Evolutionary conservation across 225 moss, liverwort and hornwort species (phyloP).

Genomic region (Thuidium tamariscinum): DNA sequence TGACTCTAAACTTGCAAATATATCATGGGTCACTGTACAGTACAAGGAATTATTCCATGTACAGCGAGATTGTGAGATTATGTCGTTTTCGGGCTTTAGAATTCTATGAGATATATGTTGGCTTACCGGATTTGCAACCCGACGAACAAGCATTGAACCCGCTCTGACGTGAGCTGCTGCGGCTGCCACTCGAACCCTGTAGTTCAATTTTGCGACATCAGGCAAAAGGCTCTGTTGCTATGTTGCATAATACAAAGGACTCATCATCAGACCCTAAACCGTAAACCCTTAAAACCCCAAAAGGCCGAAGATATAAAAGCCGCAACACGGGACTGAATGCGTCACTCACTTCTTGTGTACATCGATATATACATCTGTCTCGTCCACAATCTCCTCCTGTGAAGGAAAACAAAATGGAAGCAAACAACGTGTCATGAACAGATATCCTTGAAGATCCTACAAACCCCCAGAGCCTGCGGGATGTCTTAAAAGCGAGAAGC

Average conservation of each 20-base stretch:
- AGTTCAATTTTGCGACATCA: neutral
- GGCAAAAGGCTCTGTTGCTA: neutral
- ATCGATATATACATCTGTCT: slow-evolving; percentile 85
- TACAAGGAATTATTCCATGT: neutral
- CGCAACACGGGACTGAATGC: neutral
- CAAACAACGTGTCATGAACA: neutral
- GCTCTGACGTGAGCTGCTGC: slow-evolving; percentile 14
- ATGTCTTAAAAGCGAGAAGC: neutral
- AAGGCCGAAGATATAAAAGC: neutral
- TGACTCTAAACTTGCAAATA: neutral
- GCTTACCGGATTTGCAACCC: slow-evolving; percentile 30
- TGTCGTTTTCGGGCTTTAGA: neutral
- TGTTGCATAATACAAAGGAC: neutral
- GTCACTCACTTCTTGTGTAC: slow-evolving; percentile 76
- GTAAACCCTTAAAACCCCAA: neutral
- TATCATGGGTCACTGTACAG: neutral
- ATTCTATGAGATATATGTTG: neutral
- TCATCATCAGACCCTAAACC: neutral
- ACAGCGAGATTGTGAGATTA: neutral
- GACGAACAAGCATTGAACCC: slow-evolving; percentile 22
- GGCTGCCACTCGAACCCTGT: slow-evolving; percentile 34
- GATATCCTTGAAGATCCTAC: neutral
- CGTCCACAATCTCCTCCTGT: slow-evolving; percentile 89
- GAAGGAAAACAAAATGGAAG: neutral
- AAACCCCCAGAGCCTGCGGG: neutral